Base-by-base conservation (phyloP, 139 green algal species). In the Nannochloris sp. region DNA sequence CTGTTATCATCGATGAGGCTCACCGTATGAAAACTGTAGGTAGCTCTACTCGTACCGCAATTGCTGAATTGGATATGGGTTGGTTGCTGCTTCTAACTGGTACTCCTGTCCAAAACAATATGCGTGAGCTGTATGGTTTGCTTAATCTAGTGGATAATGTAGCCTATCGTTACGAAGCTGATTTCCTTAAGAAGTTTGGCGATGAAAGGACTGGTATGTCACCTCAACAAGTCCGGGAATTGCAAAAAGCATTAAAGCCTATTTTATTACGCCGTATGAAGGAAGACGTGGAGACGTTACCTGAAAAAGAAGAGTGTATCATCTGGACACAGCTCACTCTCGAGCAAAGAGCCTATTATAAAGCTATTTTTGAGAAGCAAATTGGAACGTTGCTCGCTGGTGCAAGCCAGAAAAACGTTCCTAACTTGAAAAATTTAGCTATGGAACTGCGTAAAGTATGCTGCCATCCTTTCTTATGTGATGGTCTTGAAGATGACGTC, bases 391-490 rank as follows among this genome's bases (percentile, higher is more conserved):
- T 92, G 64, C 62, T 95, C 45, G 65, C 27, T 6, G 83, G 84
- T 13, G 67, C 33, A 19, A 44, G 34, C 4, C 8, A 46, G 39
- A 87, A 85, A 54, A 90, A 90, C 71, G 37, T 95, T 68, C 81
- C 84, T 19, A 68, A 80, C 55, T 72, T 97, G 72, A 59, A 73
- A 36, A 97, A 97, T 75, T 77, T 96, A 38, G 86, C 82, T 15
- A 97, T 98, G 92, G 85, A 97, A 80, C 84, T 98, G 65, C 86
- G 92, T 67, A 97, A 98, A 77, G 77, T 95, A 34, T 97, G 90
- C 86, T 94, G 89, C 78, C 91, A 97, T 72, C 89, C 91, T 74
- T 95, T 89, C 64, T 70, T 97, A 57, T 95, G 87, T 74, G 73
- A 93, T 27, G 85, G 85, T 0, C 65, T 96, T 54, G 89, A 95